Evolutionary conservation across 345 rosid species (phyloP).

Genomic region (Gossypium rotundifolium): DNA sequence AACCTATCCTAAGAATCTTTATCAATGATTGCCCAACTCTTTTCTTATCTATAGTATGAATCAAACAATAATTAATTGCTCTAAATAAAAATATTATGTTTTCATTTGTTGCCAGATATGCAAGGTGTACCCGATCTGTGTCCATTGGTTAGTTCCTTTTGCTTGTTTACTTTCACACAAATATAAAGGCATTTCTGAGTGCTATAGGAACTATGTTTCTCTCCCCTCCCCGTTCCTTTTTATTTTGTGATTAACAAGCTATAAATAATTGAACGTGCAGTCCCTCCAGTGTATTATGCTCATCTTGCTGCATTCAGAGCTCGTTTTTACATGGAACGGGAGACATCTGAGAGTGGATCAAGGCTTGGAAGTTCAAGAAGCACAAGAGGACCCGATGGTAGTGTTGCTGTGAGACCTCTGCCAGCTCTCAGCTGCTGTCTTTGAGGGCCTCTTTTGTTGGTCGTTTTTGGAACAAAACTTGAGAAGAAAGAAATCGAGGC

Average conservation of each 20-base stretch:
- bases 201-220: background rate
- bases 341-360: slow-evolving; percentile 93
- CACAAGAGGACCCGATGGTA: slow-evolving; percentile 50
- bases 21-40: too few species aligned
- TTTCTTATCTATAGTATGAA: too few species aligned
- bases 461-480: too few species aligned
- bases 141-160: slow-evolving; percentile 65
- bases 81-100: background rate
- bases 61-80: background rate
- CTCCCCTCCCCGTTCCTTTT: background rate
- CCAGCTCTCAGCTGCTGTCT: slow-evolving; percentile 84
- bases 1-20: too few species aligned
- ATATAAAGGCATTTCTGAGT: too few species aligned
- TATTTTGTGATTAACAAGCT: background rate
- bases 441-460: too few species aligned
- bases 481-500: too few species aligned
- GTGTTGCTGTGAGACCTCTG: slow-evolving; percentile 70
- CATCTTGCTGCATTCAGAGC: slow-evolving; percentile 97
- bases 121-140: slow-evolving; percentile 94
- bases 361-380: slow-evolving; percentile 36
- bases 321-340: slow-evolving; percentile 96
- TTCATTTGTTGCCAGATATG: slow-evolving; percentile 49
- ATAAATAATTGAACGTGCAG: slow-evolving; percentile 30
- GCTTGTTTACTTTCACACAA: background rate
- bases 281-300: slow-evolving; percentile 95